These are phyloP conservation scores for Amanita inopinata DNA, from an alignment of 768 basidiomycete genomes.

Conservation along the genomic window DNA sequence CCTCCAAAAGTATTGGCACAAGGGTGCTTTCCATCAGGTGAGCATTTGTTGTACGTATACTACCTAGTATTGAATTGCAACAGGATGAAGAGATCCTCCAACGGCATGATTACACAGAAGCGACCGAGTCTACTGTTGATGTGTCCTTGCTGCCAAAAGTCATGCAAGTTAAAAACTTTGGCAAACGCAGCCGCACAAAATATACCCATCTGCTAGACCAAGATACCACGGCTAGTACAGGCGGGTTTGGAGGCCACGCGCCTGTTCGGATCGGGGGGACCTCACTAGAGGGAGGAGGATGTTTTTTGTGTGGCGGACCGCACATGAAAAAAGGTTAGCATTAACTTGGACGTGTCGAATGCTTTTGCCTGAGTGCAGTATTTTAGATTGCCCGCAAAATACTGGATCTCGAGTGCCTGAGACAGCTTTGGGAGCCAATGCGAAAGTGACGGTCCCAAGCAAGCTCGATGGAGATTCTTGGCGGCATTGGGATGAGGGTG, in stretches of 20 bases:
- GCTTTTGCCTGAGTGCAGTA: neutral
- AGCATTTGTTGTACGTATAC: neutral
- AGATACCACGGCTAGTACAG: constrained; percentile 65
- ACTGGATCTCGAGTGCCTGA: constrained; percentile 14
- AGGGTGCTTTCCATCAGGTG: constrained; percentile 97
- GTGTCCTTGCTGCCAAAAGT: constrained; percentile 84
- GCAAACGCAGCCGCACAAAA: constrained; percentile 86
- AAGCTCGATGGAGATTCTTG: neutral
- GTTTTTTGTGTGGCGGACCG: constrained; percentile 90
- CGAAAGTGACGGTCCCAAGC: neutral
- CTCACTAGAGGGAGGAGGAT: constrained; percentile 53
- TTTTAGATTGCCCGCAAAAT: constrained; percentile 43
- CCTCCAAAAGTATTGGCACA: constrained; percentile 98
- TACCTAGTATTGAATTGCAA: constrained; percentile 9
- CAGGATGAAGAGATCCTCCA: constrained; percentile 81
- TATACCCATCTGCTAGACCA: constrained; percentile 95
- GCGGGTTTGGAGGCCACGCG: constrained; percentile 57
- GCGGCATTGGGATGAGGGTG: neutral
- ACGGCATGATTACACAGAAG: constrained; percentile 80
- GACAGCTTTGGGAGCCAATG: neutral
- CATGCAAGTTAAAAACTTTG: constrained; percentile 96
- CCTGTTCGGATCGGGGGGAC: constrained; percentile 47
- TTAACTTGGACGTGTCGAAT: neutral
- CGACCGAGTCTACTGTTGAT: constrained; percentile 82
- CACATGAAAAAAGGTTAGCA: constrained; percentile 80